phyloP scores from a whole-genome alignment of 2,329 filamentous ascomycete genomes.

The Alternaria triticimaculans region DNA sequence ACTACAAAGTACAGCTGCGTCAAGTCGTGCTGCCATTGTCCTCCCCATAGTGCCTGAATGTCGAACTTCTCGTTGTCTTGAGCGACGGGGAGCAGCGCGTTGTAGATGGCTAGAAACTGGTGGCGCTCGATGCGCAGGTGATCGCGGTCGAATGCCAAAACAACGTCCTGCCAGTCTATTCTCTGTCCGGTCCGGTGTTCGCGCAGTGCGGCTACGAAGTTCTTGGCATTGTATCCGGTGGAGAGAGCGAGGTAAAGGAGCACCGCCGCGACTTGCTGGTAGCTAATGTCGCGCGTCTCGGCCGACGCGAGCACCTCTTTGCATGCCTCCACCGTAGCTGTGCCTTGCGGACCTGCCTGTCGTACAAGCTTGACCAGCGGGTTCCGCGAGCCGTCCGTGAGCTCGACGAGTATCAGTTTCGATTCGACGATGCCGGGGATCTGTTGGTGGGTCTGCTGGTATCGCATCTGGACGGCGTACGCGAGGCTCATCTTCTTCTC shows the following conservation, averaged over 20 bases:
- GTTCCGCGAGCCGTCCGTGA: slow-evolving; percentile 66
- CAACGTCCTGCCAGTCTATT: slow-evolving; percentile 72
- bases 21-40: slow-evolving; percentile 82
- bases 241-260: slow-evolving; percentile 73
- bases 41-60: slow-evolving; percentile 89
- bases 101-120: slow-evolving; percentile 84
- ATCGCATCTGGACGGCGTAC: slow-evolving; percentile 68
- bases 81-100: slow-evolving; percentile 77
- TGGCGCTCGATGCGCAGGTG: slow-evolving; percentile 75
- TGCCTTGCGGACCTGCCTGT: slow-evolving; percentile 75
- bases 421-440: slow-evolving; percentile 75
- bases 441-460: slow-evolving; percentile 67
- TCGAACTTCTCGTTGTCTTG: slow-evolving; percentile 70
- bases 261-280: slow-evolving; percentile 82
- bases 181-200: slow-evolving; percentile 62
- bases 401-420: slow-evolving; percentile 71
- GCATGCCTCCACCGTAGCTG: slow-evolving; percentile 74
- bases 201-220: slow-evolving; percentile 65
- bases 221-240: slow-evolving; percentile 71
- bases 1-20: slow-evolving; percentile 94
- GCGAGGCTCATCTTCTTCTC: slow-evolving; percentile 72
- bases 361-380: slow-evolving; percentile 72
- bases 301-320: slow-evolving; percentile 64
- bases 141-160: slow-evolving; percentile 81
- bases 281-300: slow-evolving; percentile 70